A percentile compares a stretch with the other conserved stretches of the same genome.
phyloP scores from a whole-genome alignment of 495 filamentous ascomycete genomes.

The Hypomontagnella monticulosa region DNA sequence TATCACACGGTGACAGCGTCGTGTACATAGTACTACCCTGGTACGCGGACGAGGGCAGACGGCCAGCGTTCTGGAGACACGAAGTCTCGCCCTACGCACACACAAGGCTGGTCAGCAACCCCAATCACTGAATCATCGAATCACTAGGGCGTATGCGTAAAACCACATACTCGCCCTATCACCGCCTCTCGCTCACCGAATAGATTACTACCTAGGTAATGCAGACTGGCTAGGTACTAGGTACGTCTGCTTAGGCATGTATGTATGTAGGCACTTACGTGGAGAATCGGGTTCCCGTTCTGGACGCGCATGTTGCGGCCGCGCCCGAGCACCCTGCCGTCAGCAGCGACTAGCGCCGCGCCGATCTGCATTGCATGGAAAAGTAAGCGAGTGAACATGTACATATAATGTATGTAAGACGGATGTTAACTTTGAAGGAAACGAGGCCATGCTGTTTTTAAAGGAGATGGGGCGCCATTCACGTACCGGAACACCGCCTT shows the following conservation, averaged over 20 bases:
- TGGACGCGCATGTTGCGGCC: conserved; percentile 87
- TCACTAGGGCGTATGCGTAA: neutral
- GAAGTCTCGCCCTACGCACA: conserved; percentile 76
- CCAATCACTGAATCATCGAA: neutral
- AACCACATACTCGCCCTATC: neutral
- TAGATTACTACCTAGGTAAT: neutral
- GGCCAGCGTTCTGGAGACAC: conserved; percentile 79
- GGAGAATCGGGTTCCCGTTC: conserved; percentile 76
- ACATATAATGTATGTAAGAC: neutral
- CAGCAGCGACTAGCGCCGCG: conserved; percentile 73
- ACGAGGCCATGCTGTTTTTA: neutral
- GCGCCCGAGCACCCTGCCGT: conserved; percentile 78
- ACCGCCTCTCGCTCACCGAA: too few relatives aligned
- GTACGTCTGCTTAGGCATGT: neutral
- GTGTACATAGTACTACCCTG: conserved; percentile 83
- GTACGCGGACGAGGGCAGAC: conserved; percentile 76
- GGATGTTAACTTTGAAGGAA: neutral
- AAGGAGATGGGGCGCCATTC: neutral
- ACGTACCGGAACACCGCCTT: conserved; percentile 77
- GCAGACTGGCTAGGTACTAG: neutral
- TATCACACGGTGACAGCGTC: conserved; percentile 86
- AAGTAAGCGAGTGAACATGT: too few relatives aligned
- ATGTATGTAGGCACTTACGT: conserved; percentile 66
- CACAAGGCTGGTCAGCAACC: neutral
- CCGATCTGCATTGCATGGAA: conserved; percentile 64